phyloP scores from a whole-genome alignment of 192 early-diverging fungal genomes.

The Rhizophagus clarus region DNA sequence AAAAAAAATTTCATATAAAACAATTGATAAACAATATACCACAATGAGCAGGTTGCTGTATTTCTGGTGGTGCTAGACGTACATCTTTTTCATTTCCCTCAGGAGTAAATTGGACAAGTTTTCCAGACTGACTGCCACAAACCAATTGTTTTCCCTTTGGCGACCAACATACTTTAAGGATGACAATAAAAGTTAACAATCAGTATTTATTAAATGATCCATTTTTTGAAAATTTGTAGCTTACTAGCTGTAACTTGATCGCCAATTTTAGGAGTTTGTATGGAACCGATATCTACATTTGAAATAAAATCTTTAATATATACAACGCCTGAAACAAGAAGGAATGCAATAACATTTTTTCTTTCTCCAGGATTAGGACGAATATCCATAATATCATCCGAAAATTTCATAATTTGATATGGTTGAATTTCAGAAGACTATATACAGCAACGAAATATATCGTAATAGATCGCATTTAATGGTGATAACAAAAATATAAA shows the following conservation, averaged over 20 bases:
- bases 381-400: conserved; percentile 58
- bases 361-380: conserved; percentile 61
- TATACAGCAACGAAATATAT: conserved; percentile 35
- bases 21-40: neutral
- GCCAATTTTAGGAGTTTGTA: neutral
- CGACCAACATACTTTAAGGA: conserved; percentile 62
- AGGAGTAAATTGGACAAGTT: conserved; percentile 62
- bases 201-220: neutral
- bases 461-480: neutral
- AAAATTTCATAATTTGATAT: conserved; percentile 39
- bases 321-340: conserved; percentile 47
- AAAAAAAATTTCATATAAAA: neutral
- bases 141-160: conserved; percentile 89
- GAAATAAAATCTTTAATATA: conserved; percentile 10
- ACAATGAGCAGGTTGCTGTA: conserved; percentile 4
- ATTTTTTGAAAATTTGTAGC: neutral
- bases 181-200: neutral
- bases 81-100: conserved; percentile 57
- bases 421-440: conserved; percentile 43
- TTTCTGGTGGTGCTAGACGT: conserved; percentile 29
- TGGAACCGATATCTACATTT: neutral
- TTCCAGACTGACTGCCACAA: conserved; percentile 64
- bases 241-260: conserved; percentile 28
- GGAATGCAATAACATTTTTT: conserved; percentile 53
- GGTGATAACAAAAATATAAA: neutral